A percentile compares a stretch with the other conserved stretches of the same genome.
Conservation (phyloP, 2,329 filamentous ascomycete genomes). For the Aspergillus sp. region DNA sequence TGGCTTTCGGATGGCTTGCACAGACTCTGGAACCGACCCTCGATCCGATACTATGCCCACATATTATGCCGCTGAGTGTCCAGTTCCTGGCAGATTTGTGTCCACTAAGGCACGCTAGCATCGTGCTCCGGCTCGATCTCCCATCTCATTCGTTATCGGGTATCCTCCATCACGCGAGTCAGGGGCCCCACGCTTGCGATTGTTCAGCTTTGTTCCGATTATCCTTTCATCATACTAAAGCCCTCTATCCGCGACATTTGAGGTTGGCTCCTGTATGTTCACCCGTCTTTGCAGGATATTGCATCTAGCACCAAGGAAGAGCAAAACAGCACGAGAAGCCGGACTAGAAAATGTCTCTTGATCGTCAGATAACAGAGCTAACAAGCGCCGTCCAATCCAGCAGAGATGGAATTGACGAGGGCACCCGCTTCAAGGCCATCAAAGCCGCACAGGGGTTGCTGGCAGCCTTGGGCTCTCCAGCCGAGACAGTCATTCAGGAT, state of each 20-base stretch:
- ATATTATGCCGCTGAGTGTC: neutral
- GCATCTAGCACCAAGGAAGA: neutral
- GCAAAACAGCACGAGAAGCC: neutral
- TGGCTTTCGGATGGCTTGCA: neutral
- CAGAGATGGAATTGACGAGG: slow-evolving; percentile 9
- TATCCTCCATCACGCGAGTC: neutral
- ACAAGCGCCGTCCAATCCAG: slow-evolving; percentile 8
- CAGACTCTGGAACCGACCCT: neutral
- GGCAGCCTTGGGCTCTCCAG: slow-evolving; percentile 12
- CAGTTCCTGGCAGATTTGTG: neutral
- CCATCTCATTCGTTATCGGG: neutral
- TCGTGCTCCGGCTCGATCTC: neutral
- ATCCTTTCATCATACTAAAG: neutral
- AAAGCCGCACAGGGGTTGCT: slow-evolving; percentile 12
- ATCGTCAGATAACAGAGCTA: slow-evolving; percentile 10
- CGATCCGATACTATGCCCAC: neutral
- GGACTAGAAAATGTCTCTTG: neutral
- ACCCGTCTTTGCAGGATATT: neutral
- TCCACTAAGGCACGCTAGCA: neutral
- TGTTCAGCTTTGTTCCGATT: neutral
- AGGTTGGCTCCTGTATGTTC: neutral
- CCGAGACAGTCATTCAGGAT: slow-evolving; percentile 18
- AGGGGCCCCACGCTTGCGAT: neutral
- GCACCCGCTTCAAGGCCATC: slow-evolving; percentile 11
- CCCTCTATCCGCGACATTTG: neutral